Percentiles rank a stretch among this genome's conserved stretches.
These are phyloP conservation scores for Parachlorella kessleri DNA, from an alignment of 139 green algal species.

Conservation along the genomic window DNA sequence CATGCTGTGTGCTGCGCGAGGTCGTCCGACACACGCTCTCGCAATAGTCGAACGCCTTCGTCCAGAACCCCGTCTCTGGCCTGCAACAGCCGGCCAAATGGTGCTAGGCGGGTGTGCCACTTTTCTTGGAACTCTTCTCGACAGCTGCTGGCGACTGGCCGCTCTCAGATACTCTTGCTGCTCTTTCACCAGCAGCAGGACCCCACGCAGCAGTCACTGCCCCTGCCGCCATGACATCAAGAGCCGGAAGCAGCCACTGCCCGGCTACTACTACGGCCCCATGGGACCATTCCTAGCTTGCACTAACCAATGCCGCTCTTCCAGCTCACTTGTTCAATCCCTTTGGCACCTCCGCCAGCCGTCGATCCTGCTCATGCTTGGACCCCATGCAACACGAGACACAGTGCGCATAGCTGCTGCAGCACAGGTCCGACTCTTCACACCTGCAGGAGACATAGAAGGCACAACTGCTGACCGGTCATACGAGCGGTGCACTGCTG, in stretches of 20 bases:
- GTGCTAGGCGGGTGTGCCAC: background rate
- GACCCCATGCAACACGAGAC: slow-evolving; percentile 83
- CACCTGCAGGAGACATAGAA: slow-evolving; percentile 50
- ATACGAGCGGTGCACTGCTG: too few species aligned
- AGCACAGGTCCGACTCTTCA: slow-evolving; percentile 65
- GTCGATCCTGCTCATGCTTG: slow-evolving; percentile 34
- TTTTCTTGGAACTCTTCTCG: background rate
- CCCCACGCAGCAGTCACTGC: too few species aligned
- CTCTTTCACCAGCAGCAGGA: too few species aligned
- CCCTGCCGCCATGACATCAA: too few species aligned
- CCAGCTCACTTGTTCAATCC: slow-evolving; percentile 29
- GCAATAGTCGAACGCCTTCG: slow-evolving; percentile 72
- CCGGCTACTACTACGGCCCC: too few species aligned
- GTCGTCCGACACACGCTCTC: slow-evolving; percentile 70
- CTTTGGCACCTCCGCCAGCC: slow-evolving; percentile 29
- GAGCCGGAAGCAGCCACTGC: too few species aligned
- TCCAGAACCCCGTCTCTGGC: slow-evolving; percentile 63
- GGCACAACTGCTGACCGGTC: too few species aligned
- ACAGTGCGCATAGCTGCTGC: slow-evolving; percentile 74
- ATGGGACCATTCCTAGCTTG: too few species aligned
- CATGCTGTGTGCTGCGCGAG: slow-evolving; percentile 71
- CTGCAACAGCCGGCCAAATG: slow-evolving; percentile 11
- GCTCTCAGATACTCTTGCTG: too few species aligned
- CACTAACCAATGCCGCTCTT: too few species aligned
- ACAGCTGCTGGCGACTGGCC: too few species aligned